phyloP scores from a whole-genome alignment of 495 filamentous ascomycete species.

The Usnea hakonensis region DNA sequence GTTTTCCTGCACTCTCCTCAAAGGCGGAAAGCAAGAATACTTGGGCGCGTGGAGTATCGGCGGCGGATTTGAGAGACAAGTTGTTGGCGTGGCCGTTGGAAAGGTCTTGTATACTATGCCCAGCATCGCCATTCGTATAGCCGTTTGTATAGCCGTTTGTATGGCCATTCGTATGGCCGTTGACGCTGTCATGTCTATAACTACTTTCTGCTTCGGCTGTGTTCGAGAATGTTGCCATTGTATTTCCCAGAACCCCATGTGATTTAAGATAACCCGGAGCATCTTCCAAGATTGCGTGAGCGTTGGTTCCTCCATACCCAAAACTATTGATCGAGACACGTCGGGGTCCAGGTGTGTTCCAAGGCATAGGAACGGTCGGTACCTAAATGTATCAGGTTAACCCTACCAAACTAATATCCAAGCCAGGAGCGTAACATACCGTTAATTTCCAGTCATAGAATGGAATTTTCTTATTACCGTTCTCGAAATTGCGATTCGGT shows the following conservation, averaged over 20 bases:
- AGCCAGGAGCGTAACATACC: not conserved
- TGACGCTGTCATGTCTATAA: not conserved
- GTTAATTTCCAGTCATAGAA: not conserved
- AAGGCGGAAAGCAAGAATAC: no score
- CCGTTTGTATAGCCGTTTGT: no score
- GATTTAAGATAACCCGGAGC: not conserved
- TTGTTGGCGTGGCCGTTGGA: no score
- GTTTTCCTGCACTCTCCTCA: no score
- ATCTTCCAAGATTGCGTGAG: constrained; percentile 44
- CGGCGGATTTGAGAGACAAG: no score
- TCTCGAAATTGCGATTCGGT: not conserved
- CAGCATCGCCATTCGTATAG: not conserved
- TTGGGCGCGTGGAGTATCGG: no score
- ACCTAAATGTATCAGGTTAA: not conserved
- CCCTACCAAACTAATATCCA: not conserved
- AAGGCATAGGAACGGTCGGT: not conserved
- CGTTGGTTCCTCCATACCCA: constrained; percentile 54
- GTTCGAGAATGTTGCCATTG: no score
- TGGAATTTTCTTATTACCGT: not conserved
- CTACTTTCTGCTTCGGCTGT: no score
- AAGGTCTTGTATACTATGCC: no score
- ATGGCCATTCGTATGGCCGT: not conserved
- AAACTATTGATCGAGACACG: constrained; percentile 54
- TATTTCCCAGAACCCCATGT: no score
- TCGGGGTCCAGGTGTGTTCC: constrained; percentile 14